phyloP scores from a whole-genome alignment of 2,329 filamentous ascomycete genomes.

The Calonectria montana region DNA sequence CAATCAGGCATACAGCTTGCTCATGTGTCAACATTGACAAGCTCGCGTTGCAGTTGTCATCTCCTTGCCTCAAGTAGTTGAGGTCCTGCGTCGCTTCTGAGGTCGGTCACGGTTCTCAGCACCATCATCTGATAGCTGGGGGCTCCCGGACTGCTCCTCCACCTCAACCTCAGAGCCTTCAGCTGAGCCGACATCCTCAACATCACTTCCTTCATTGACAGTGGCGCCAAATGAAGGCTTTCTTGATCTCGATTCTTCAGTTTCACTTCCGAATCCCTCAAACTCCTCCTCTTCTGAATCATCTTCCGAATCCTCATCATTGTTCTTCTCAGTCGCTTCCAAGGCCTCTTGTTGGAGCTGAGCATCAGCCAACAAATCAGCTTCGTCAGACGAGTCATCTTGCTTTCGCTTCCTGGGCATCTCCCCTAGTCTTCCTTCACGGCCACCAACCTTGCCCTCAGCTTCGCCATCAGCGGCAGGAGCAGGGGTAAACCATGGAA shows the following conservation, averaged over 20 bases:
- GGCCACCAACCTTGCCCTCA: slow-evolving; percentile 69
- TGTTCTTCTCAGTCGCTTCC: slow-evolving; percentile 42
- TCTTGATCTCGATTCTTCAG: slow-evolving; percentile 46
- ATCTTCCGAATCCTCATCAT: slow-evolving; percentile 50
- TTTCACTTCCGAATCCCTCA: slow-evolving; percentile 51
- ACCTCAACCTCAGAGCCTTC: slow-evolving; percentile 50
- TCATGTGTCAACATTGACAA: background rate
- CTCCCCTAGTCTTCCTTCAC: slow-evolving; percentile 84
- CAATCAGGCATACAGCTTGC: background rate
- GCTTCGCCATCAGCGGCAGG: slow-evolving; percentile 68
- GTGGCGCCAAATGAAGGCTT: slow-evolving; percentile 47
- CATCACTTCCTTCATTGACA: slow-evolving; percentile 55
- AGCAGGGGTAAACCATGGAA: slow-evolving; percentile 94
- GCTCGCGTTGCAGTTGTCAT: background rate
- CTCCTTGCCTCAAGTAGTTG: background rate
- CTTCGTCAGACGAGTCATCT: slow-evolving; percentile 62
- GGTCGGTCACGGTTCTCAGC: background rate
- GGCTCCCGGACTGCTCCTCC: slow-evolving; percentile 38
- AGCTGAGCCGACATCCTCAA: slow-evolving; percentile 50
- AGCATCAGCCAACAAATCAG: slow-evolving; percentile 48
- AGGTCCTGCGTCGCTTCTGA: background rate
- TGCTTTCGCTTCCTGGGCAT: slow-evolving; percentile 85
- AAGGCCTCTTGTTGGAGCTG: slow-evolving; percentile 43
- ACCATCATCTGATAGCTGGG: background rate
- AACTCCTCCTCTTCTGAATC: slow-evolving; percentile 53